Evolutionary conservation across 2,329 filamentous ascomycete genomes (phyloP), one percentile per base, ranked within the genome.

Genomic region (Didymella exigua): DNA sequence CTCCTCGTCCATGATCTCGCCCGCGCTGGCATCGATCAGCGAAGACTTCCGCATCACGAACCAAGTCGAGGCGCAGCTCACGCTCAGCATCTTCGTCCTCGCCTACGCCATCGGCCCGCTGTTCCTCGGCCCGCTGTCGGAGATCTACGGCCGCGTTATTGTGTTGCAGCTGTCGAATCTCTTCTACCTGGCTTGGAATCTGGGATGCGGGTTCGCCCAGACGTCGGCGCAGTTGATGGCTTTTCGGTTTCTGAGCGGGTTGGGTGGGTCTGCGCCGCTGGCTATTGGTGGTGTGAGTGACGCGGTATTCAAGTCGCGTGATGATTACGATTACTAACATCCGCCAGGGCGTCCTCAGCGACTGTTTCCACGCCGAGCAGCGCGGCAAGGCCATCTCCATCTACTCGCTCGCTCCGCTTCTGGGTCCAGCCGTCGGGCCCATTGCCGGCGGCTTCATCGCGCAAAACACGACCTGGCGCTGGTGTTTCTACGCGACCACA

Each of bases 401-500:
- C 33, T 89, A 88, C 74, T 83, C 79, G 45, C 77, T 89, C 0
- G 83, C 82, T 1, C 87, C 87, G 0, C 77, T 90, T 0, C 79
- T 89, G 0, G 87, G 87, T 0, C 87, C 87, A 3, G 85, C 85
- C 0, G 75, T 89, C 4, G 87, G 87, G 0, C 88, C 87, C 0
- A 84, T 90, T 2, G 81, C 82, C 0, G 87, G 86, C 9, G 86
- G 84, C 0, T 89, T 86, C 67, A 85, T 90, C 21, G 79, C 85
- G 0, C 75, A 87, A 63, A 77, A 82, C 58, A 84, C 81, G 7
- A 85, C 82, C 1, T 91, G 89, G 89, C 81, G 88, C 33, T 91
- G 89, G 89, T 83, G 85, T 7, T 91, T 91, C 75, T 89, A 83
- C 75, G 79, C 84, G 0, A 88, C 86, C 0, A 84, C 85, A 1